Percentiles rank a stretch among this genome's conserved stretches.
These are phyloP conservation scores for Murraya paniculata DNA, from an alignment of 345 rosid species.

Conservation along the genomic window DNA sequence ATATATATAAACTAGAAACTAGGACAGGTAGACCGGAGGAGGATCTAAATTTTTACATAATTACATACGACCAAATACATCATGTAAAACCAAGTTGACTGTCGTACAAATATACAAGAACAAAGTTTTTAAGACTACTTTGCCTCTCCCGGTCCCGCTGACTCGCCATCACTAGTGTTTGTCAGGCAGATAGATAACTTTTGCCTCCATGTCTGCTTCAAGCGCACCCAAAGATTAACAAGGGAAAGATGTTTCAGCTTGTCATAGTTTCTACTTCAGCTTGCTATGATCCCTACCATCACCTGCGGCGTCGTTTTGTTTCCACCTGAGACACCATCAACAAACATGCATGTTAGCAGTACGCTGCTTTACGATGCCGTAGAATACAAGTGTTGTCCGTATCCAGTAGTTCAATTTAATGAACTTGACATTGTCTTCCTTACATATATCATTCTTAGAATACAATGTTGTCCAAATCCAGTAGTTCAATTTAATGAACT, in stretches of 20 bases:
- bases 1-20: slow-evolving; percentile 23
- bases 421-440: neutral
- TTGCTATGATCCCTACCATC: slow-evolving; percentile 21
- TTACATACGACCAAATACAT: slow-evolving; percentile 30
- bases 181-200: slow-evolving; percentile 6
- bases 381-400: neutral
- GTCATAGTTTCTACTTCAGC: slow-evolving; percentile 12
- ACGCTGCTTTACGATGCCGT: too few species aligned
- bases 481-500: neutral
- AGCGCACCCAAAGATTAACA: slow-evolving; percentile 23
- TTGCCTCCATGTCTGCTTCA: slow-evolving; percentile 24
- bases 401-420: neutral
- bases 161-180: slow-evolving; percentile 24
- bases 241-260: slow-evolving; percentile 3
- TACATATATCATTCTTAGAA: too few species aligned
- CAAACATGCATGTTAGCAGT: neutral
- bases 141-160: slow-evolving; percentile 9
- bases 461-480: neutral
- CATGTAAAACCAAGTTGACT: slow-evolving; percentile 20
- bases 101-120: slow-evolving; percentile 26
- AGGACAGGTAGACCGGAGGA: neutral
- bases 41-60: slow-evolving; percentile 16
- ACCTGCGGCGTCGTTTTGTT: slow-evolving; percentile 55
- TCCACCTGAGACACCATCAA: slow-evolving; percentile 53
- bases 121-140: slow-evolving; percentile 22